Base-by-base conservation (phyloP, 139 green algal genomes). In the Picochlorum sp. region DNA sequence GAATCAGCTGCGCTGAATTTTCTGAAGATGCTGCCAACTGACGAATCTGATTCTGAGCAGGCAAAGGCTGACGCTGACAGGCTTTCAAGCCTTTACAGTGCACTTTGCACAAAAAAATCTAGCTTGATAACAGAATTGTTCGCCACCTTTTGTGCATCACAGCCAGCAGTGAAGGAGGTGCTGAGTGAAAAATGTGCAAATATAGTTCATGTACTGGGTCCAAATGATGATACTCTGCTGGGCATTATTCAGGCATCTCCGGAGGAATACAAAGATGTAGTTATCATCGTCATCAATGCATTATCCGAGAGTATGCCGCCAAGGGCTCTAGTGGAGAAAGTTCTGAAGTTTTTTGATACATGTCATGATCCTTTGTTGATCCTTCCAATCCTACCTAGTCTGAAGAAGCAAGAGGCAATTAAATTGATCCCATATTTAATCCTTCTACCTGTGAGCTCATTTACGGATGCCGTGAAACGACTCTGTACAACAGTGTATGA, bases 281-380 rank as follows among this genome's bases (percentile, higher is more conserved):
- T 89, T 59, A 65, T 89, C 28, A 24, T 66, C 18, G 85, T 89
- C 78, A 67, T 90, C 52, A 50, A 72, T 26, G 78, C 69, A n/a
- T 56, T 83, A 21, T 77, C 73, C 44, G 66, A 78, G 14, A 23
- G 38, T 13, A 26, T 18, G 2, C 70, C 75, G 21, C 74, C 79
- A 9, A 16, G 60, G 20, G 30, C 49, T 7, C 62, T 87, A 20
- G 74, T 84, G 2, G 26, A n/a, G 6, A 70, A 77, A 0, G 72
- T 65, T 38, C 8, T 82, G 7, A 54, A 67, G 31, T 59, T 55
- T 10, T 65, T 60, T 30, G 16, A 66, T 2, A 23, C 34, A 15
- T 50, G 38, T 21, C 23, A 52, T 1, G 60, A 77, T 38, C 41
- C 62, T 1, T 49, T 31, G 4, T 68, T 76, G 20, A 50, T 84